Percentiles rank a stretch among this genome's conserved stretches.
Conservation (phyloP, 202 grass and related monocot species). For the Miscanthus sacchariflorus region DNA sequence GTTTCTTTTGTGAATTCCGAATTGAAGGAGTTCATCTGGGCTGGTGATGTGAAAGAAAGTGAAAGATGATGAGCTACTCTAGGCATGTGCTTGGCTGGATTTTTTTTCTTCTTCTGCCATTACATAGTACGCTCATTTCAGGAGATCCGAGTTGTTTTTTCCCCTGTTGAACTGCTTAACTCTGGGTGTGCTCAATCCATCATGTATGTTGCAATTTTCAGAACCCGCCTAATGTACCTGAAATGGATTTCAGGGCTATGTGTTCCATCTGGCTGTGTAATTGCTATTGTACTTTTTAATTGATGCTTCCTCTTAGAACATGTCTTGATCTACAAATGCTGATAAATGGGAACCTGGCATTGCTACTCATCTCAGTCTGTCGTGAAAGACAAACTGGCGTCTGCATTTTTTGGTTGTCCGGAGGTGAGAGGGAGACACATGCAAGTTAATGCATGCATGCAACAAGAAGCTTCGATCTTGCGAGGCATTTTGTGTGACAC, state of each 20-base stretch:
- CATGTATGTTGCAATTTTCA: constrained; percentile 47
- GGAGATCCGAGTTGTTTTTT: constrained; percentile 18
- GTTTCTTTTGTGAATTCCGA: no score
- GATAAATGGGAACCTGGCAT: constrained; percentile 1
- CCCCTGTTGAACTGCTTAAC: constrained; percentile 40
- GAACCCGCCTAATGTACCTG: constrained; percentile 15
- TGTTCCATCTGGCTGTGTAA: background rate
- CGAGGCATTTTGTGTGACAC: no score
- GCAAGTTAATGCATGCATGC: no score
- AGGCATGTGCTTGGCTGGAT: constrained; percentile 36
- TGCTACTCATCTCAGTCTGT: background rate
- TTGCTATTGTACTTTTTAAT: constrained; percentile 38
- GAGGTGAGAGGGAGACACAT: no score
- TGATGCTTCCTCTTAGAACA: constrained; percentile 35
- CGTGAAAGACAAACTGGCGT: background rate
- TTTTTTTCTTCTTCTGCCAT: constrained; percentile 30
- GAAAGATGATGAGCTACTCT: constrained; percentile 41
- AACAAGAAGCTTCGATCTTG: no score
- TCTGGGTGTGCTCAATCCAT: constrained; percentile 27
- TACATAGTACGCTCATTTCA: constrained; percentile 42
- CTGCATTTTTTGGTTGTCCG: background rate
- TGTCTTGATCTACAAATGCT: background rate
- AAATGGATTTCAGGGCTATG: background rate
- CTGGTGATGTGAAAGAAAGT: constrained; percentile 21
- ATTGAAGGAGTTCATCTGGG: constrained; percentile 12